Evolutionary conservation across 2,329 filamentous ascomycete genomes (phyloP), one percentile per base, ranked within the genome.

Genomic region (Triangularia verruculosa): DNA sequence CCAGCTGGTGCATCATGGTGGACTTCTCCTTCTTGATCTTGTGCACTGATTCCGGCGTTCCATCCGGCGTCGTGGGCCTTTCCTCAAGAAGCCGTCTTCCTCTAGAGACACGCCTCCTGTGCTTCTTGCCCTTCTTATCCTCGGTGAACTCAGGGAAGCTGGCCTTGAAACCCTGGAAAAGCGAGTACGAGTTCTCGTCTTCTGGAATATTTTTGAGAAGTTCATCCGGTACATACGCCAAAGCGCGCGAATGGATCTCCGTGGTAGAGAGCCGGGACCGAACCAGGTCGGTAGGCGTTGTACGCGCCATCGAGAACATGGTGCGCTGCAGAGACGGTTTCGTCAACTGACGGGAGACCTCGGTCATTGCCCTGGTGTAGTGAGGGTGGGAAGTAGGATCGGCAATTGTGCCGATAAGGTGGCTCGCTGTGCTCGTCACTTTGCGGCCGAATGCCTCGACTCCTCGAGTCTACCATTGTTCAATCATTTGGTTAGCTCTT

Each of bases 161-260:
- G 56, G 94, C 95, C 78, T 96, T 89, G 77, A 99, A 99, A 69
- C 95, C 95, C 76, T 99, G 92, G 76, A 99, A 98, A 53, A 99
- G 83, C 47, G 93, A 97, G 79, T 96, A 99, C 15, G 88, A 82
- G 77, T 91, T 96, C 22, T 89, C 88, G 74, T 89, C 85, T 65
- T 96, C 92, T 70, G 95, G 95, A 58, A 97, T 94, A 74, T 97
- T 93, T 69, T 82, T 82, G 55, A 99, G 86, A 70, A 99, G 85
- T 66, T 97, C 93, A 77, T 99, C 94, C 57, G 95, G 88, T 34
- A 99, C 82, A 74, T 91, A 93, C 53, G 92, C 89, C 62, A 98
- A 80, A 56, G 95, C 95, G 69, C 95, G 91, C 71, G 96, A 93
- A 77, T 97, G 93, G 71, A 98, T 98, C 79, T 99, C 95, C 69